Percentiles rank a stretch among this genome's conserved stretches.
These are phyloP conservation scores for Pestalotiopsis sp. DNA, from an alignment of 2,329 filamentous ascomycete species.

Conservation along the genomic window DNA sequence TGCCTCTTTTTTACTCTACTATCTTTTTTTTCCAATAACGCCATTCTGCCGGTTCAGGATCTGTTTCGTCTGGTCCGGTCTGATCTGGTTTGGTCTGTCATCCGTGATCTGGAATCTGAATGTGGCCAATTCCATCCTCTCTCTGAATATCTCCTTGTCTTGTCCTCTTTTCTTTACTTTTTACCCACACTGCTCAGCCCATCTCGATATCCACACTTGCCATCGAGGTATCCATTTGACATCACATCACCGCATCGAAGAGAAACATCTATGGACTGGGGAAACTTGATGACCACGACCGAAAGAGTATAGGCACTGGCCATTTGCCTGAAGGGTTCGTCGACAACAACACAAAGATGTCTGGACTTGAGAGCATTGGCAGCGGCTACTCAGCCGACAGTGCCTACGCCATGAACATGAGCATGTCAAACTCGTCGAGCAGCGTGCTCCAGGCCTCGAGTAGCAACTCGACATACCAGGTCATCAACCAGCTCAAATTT, in stretches of 20 bases:
- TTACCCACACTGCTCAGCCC: neutral
- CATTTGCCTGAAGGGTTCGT: conserved; percentile 27
- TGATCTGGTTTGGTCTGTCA: conserved; percentile 48
- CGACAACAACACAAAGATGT: conserved; percentile 23
- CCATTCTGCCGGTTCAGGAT: conserved; percentile 41
- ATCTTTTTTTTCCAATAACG: conserved; percentile 26
- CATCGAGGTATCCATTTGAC: conserved; percentile 4
- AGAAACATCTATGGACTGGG: conserved; percentile 34
- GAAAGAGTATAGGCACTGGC: conserved; percentile 29
- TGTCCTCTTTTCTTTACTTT: neutral
- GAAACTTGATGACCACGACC: conserved; percentile 42
- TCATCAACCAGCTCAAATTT: conserved; percentile 55
- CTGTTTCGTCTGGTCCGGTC: conserved; percentile 48
- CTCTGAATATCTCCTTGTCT: conserved; percentile 16
- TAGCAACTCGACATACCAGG: conserved; percentile 45
- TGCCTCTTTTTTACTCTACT: conserved; percentile 16
- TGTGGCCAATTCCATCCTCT: conserved; percentile 25
- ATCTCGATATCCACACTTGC: neutral
- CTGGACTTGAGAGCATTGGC: conserved; percentile 26
- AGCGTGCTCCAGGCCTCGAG: conserved; percentile 29
- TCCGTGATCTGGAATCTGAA: conserved; percentile 38
- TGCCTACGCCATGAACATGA: conserved; percentile 29
- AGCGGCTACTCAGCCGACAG: conserved; percentile 21
- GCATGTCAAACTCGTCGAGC: conserved; percentile 22
- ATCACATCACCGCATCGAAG: conserved; percentile 15